Evolutionary conservation across 495 filamentous ascomycete genomes (phyloP).

Genomic region (Penicillium manginii): DNA sequence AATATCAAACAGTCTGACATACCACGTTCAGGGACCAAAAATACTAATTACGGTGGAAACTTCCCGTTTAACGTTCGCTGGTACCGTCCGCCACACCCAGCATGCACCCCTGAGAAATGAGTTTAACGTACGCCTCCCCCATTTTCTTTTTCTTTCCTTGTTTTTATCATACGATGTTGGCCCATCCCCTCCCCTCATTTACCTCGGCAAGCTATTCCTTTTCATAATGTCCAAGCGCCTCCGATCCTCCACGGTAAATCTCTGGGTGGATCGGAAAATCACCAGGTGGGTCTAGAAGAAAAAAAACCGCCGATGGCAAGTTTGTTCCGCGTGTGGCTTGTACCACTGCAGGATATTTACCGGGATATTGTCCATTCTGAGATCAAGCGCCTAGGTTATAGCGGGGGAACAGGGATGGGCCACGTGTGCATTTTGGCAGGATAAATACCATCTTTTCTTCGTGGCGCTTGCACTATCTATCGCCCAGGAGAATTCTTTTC

Average conservation of each 20-base stretch:
- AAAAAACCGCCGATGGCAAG: neutral
- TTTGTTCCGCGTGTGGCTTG: neutral
- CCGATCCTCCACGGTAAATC: slow-evolving; percentile 16
- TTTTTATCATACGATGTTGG: neutral
- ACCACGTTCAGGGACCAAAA: neutral
- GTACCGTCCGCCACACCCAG: neutral
- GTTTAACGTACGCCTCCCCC: neutral
- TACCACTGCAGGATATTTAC: neutral
- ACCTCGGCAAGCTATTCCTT: neutral
- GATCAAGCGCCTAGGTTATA: neutral
- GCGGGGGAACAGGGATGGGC: neutral
- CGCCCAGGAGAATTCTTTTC: neutral
- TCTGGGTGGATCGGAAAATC: slow-evolving; percentile 14
- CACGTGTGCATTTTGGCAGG: neutral
- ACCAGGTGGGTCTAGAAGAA: neutral
- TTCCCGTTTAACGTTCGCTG: neutral
- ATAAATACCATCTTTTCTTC: neutral
- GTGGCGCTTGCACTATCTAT: neutral
- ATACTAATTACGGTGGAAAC: neutral
- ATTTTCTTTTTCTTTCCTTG: neutral
- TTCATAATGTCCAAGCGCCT: neutral
- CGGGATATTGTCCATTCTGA: neutral
- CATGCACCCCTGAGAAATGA: neutral
- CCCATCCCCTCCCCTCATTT: neutral
- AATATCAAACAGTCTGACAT: neutral